phyloP scores from a whole-genome alignment of 2,329 filamentous ascomycete genomes.

The Scorias spongiosa region DNA sequence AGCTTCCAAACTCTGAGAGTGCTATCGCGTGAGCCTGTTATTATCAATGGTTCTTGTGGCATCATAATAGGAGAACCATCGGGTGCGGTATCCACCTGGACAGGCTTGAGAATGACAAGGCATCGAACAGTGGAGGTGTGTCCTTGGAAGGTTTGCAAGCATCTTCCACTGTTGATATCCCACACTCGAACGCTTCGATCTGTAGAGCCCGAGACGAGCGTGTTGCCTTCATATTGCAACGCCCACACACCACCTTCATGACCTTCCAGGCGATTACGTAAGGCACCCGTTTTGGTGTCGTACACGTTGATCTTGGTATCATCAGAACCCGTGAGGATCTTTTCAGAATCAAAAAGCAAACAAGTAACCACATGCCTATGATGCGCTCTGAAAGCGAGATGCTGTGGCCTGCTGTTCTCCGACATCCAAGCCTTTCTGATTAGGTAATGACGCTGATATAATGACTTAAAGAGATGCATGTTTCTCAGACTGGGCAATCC shows the following conservation, averaged over 20 bases:
- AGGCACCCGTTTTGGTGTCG: constrained; percentile 82
- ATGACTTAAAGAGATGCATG: constrained; percentile 87
- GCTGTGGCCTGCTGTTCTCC: constrained; percentile 63
- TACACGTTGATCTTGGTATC: constrained; percentile 97
- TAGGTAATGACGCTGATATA: constrained; percentile 84
- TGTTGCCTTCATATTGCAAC: constrained; percentile 88
- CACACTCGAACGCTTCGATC: constrained; percentile 97
- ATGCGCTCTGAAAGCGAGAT: constrained; percentile 93
- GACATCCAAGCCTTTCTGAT: constrained; percentile 89
- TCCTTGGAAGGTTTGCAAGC: constrained; percentile 90
- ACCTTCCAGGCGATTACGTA: constrained; percentile 71
- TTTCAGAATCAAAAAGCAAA: constrained; percentile 93
- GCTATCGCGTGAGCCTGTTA: constrained; percentile 90
- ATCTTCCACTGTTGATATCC: constrained; percentile 88
- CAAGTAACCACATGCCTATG: constrained; percentile 95
- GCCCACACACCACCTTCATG: constrained; percentile 98
- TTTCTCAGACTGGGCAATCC: constrained; percentile 65
- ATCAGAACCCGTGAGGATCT: constrained; percentile 93
- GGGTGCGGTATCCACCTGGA: constrained; percentile 53
- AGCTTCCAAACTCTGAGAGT: constrained; percentile 89
- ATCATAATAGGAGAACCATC: constrained; percentile 71
- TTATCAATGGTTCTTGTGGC: constrained; percentile 88
- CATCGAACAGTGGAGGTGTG: constrained; percentile 96
- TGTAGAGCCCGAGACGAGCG: constrained; percentile 86
- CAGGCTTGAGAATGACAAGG: constrained; percentile 82